phyloP scores from a whole-genome alignment of 371 early-diverging fungal species.

The Entomophthora muscae region DNA sequence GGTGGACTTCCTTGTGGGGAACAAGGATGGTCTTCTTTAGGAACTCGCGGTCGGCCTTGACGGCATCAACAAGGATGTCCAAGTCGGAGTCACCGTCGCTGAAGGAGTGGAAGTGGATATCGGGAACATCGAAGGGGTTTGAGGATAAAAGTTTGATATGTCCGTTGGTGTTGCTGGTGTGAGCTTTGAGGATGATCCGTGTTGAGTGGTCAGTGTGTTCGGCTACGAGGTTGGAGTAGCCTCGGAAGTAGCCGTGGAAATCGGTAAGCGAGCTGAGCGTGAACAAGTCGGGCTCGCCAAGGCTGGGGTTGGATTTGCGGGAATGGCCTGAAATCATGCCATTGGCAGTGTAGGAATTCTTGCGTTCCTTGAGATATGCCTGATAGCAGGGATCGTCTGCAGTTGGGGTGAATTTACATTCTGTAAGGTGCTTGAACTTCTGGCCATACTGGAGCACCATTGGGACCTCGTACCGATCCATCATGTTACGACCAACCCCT shows the following conservation, averaged over 20 bases:
- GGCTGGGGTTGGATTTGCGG: not conserved
- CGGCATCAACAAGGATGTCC: no score
- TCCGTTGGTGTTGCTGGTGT: no score
- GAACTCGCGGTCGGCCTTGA: not conserved
- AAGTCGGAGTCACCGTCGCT: not conserved
- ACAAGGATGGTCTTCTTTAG: not conserved
- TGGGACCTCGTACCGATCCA: constrained; percentile 7
- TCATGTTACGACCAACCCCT: no score
- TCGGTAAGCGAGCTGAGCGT: not conserved
- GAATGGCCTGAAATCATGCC: not conserved
- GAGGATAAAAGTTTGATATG: no score
- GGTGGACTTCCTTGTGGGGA: not conserved
- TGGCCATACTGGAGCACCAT: not conserved
- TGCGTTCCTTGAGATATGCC: not conserved
- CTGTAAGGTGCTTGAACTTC: not conserved
- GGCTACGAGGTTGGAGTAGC: not conserved
- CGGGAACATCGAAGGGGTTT: no score
- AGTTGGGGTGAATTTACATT: not conserved
- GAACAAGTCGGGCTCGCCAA: constrained; percentile 4
- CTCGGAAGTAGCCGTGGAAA: constrained; percentile 7
- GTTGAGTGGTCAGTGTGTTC: not conserved
- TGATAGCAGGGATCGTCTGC: not conserved
- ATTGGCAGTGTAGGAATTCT: not conserved
- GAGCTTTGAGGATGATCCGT: constrained; percentile 2
- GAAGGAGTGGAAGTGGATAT: no score